Evolutionary conservation across 805 yeast species (phyloP).

Genomic region (Saccharomycopsis oosterbeekiorum): DNA sequence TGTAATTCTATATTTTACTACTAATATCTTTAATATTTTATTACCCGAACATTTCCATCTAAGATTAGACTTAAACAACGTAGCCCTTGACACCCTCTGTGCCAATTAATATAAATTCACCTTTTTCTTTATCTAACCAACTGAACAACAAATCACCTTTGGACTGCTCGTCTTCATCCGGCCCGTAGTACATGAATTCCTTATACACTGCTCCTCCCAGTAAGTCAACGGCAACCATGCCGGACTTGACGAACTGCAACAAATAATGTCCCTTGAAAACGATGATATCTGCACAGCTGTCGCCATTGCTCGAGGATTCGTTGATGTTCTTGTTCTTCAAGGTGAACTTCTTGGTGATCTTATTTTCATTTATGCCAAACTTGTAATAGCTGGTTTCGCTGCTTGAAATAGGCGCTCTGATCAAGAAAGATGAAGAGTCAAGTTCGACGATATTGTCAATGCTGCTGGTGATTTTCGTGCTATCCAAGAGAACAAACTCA

Average conservation of each 20-base stretch:
- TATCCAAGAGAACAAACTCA: background rate
- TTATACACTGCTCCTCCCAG: background rate
- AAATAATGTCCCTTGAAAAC: background rate
- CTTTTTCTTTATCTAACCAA: background rate
- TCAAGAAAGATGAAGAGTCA: background rate
- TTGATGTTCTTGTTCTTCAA: background rate
- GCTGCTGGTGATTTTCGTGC: background rate
- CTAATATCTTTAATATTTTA: background rate
- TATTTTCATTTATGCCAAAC: background rate
- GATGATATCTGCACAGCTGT: background rate
- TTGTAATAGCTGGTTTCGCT: background rate
- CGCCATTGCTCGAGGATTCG: background rate
- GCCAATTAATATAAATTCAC: background rate
- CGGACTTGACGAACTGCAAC: background rate
- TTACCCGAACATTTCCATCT: background rate
- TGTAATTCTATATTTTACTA: too few relatives aligned
- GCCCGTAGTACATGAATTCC: background rate
- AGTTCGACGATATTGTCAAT: background rate
- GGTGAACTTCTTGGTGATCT: background rate
- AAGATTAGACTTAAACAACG: background rate
- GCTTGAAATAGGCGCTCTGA: background rate
- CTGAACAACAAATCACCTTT: background rate
- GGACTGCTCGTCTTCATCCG: background rate
- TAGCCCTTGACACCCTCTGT: background rate
- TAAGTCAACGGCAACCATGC: background rate